Conservation (phyloP, 2,329 filamentous ascomycete species). For the Stagonosporopsis cucurbitacearum region DNA sequence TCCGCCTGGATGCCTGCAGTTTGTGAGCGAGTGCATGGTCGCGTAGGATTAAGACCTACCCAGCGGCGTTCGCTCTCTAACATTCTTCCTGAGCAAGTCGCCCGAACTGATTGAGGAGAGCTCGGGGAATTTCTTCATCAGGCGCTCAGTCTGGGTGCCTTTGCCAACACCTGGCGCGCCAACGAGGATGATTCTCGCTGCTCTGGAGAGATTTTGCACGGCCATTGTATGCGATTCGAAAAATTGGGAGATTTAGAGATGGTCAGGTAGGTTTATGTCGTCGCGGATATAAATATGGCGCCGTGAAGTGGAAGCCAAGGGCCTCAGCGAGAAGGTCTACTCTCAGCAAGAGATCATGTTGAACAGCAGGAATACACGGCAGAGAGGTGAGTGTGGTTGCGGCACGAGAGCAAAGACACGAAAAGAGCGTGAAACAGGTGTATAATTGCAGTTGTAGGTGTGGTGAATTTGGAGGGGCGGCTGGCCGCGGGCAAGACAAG, state of each 20-base stretch:
- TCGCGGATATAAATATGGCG: not conserved
- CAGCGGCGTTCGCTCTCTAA: conserved; percentile 83
- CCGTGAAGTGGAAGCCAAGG: conserved; percentile 11
- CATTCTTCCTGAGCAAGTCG: conserved; percentile 90
- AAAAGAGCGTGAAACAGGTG: conserved; percentile 6
- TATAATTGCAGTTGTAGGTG: conserved; percentile 1
- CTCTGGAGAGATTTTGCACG: conserved; percentile 55
- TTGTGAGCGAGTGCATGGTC: conserved; percentile 19
- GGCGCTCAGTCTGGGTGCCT: conserved; percentile 89
- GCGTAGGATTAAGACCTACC: conserved; percentile 59
- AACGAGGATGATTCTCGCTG: conserved; percentile 91
- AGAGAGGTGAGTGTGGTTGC: not conserved
- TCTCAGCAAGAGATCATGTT: conserved; percentile 16
- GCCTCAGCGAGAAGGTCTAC: conserved; percentile 7
- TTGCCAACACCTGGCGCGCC: conserved; percentile 97
- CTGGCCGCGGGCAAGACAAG: not conserved
- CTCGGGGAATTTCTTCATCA: conserved; percentile 86
- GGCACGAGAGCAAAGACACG: not conserved
- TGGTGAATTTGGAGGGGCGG: conserved; percentile 5
- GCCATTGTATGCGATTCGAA: conserved; percentile 30
- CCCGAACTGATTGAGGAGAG: conserved; percentile 92
- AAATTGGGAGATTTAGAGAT: too few species aligned
- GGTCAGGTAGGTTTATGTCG: not conserved
- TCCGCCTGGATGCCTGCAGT: conserved; percentile 84
- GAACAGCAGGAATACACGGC: not conserved